Evolutionary conservation across 2,329 filamentous ascomycete species (phyloP).

Genomic region (Paraphaeosphaeria sporulosa): DNA sequence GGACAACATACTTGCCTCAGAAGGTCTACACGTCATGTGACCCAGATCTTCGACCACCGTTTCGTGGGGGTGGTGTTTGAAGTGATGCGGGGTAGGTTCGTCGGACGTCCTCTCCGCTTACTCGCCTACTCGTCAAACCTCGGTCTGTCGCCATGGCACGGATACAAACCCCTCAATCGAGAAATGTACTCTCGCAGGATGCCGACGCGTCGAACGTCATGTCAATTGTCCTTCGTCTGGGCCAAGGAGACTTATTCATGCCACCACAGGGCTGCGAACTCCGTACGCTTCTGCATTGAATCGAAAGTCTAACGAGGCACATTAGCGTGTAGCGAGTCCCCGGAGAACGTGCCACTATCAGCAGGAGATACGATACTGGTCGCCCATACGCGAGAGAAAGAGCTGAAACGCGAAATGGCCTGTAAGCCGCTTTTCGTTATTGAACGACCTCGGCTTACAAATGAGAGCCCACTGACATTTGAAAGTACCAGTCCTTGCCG

Average conservation of each 20-base stretch:
- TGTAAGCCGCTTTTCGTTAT: not conserved
- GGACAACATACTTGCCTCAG: not conserved
- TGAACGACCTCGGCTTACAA: not conserved
- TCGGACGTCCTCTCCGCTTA: not conserved
- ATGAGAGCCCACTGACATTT: not conserved
- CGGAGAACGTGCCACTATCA: not conserved
- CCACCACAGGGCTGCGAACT: not conserved
- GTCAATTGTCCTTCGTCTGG: not conserved
- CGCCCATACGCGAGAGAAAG: not conserved
- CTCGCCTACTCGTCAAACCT: not conserved
- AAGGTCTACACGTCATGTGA: not conserved
- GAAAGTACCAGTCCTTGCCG: slow-evolving; percentile 37
- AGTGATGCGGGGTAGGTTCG: not conserved
- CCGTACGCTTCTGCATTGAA: not conserved
- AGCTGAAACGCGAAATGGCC: not conserved
- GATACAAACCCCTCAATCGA: not conserved
- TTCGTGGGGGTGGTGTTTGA: not conserved
- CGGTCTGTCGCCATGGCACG: not conserved
- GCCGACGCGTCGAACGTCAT: not conserved
- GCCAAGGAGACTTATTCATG: not conserved
- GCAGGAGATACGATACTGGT: not conserved
- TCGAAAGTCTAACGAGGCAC: not conserved
- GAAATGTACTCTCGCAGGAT: not conserved
- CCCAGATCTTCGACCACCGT: not conserved
- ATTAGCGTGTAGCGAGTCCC: not conserved